Percentiles rank a stretch among this genome's conserved stretches.
Conservation (phyloP, 2,329 filamentous ascomycete species). For the Pseudogymnoascus sp. region DNA sequence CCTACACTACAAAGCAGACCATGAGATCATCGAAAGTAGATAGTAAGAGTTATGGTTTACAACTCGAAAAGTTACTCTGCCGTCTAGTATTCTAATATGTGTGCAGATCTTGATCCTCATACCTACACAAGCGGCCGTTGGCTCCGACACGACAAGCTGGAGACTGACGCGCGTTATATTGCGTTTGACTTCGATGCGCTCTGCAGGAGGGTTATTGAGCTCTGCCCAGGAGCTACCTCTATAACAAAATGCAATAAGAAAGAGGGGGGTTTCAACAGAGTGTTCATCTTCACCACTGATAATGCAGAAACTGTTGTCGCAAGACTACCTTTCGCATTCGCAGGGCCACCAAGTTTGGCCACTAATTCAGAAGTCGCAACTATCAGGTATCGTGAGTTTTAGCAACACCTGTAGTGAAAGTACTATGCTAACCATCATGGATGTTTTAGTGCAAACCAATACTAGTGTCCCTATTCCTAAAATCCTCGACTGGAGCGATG, state of each 20-base stretch:
- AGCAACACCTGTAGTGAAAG: not conserved
- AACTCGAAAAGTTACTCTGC: no score
- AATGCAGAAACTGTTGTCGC: slow-evolving; percentile 31
- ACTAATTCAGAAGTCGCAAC: slow-evolving; percentile 39
- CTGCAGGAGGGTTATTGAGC: slow-evolving; percentile 28
- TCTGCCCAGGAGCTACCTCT: slow-evolving; percentile 29
- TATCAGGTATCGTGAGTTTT: slow-evolving; percentile 32
- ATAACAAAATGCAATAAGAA: slow-evolving; percentile 32
- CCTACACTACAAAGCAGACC: no score
- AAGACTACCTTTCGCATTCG: slow-evolving; percentile 32
- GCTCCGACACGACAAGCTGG: slow-evolving; percentile 30
- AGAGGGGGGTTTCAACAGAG: slow-evolving; percentile 37
- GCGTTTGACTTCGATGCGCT: slow-evolving; percentile 34
- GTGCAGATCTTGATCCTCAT: no score
- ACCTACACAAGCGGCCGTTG: slow-evolving; percentile 30
- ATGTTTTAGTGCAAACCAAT: slow-evolving; percentile 16
- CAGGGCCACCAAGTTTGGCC: slow-evolving; percentile 30
- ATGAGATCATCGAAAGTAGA: no score
- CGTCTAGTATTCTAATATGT: no score
- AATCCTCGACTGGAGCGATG: slow-evolving; percentile 35
- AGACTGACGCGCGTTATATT: slow-evolving; percentile 31
- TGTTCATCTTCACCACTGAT: slow-evolving; percentile 34
- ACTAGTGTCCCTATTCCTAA: slow-evolving; percentile 34
- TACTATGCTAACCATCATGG: not conserved
- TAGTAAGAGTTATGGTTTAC: no score